Evolutionary conservation across 805 yeast genomes (phyloP), one percentile per base, ranked within the genome.

Genomic region (Yarrowia divulgata): DNA sequence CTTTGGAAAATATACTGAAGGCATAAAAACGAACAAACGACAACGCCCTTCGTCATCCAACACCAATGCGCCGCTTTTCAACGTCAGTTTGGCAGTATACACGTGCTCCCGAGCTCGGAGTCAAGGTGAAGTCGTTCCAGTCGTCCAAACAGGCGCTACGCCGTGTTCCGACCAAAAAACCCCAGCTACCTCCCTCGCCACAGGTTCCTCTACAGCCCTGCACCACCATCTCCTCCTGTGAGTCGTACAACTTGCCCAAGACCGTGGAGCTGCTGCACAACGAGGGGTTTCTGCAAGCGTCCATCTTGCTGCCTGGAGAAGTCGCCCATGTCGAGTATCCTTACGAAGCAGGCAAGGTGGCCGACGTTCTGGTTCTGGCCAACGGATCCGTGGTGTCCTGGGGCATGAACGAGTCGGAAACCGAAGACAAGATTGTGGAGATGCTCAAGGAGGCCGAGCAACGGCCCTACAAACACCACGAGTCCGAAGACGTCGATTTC

Each of bases 401-500:
- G 97, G 92, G 92, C 9, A 79, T 91, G 73, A 79, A 81, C 18
- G 97, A 93, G 77, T 75, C 80, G 6, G 79, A 82, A 19, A 79
- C 90, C 6, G 67, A 72, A 23, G 69, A 71, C 3, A 70, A 71
- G 35, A 40, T 74, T 12, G 69, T 77, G 6, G 90, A 91, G 0
- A 70, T 85, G 18, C 78, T 91, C 3, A 76, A 80, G 57, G 73
- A 76, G 0, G 86, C 90, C 1, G 84, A 84, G 75, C 70, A 84
- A 2, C 79, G 83, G 4, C 78, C 85, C 0, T 85, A 85, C 70
- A 75, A 81, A 23, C 79, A 76, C 1, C 79, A 83, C 10, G 97
- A 93, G 74, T 86, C 91, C 46, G 98, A 93, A 75, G 98, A 93
- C 74, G 85, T 93, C 86, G 97, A 93, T 77, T 93, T 81, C 77